phyloP scores from a whole-genome alignment of 129 eudicot genomes.

The Lonicera japonica region DNA sequence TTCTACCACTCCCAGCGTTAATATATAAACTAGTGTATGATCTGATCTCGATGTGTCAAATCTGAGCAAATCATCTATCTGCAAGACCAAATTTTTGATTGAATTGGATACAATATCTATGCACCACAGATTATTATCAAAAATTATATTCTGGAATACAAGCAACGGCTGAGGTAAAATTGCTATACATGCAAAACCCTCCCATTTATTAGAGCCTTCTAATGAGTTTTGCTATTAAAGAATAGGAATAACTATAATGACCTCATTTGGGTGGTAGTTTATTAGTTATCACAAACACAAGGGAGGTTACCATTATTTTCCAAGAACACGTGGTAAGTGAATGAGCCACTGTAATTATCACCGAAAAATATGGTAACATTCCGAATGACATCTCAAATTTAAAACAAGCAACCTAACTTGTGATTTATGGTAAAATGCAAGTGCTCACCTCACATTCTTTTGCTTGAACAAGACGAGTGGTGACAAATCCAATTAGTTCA shows the following conservation, averaged over 20 bases:
- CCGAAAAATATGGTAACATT: too few species aligned
- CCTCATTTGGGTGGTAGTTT: too few species aligned
- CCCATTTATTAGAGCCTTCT: neutral
- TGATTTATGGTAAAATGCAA: neutral
- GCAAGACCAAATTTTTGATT: constrained; percentile 8
- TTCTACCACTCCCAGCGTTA: constrained; percentile 89
- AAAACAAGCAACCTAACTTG: too few species aligned
- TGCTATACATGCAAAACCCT: neutral
- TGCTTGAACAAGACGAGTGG: constrained; percentile 62
- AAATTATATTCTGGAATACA: neutral
- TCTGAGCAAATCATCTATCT: constrained; percentile 76
- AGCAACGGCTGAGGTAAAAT: neutral
- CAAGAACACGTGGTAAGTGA: too few species aligned
- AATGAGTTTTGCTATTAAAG: neutral
- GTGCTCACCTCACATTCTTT: constrained; percentile 94
- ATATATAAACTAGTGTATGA: constrained; percentile 67
- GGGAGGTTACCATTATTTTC: too few species aligned
- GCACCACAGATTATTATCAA: neutral
- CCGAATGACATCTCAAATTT: too few species aligned
- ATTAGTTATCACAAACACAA: too few species aligned
- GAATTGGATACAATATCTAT: constrained; percentile 9
- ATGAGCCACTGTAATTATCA: too few species aligned
- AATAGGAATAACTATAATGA: too few species aligned
- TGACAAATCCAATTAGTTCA: constrained; percentile 89
- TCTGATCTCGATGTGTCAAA: constrained; percentile 57